phyloP scores from a whole-genome alignment of 371 early-diverging fungal genomes.

The Haplosporangium sp. region DNA sequence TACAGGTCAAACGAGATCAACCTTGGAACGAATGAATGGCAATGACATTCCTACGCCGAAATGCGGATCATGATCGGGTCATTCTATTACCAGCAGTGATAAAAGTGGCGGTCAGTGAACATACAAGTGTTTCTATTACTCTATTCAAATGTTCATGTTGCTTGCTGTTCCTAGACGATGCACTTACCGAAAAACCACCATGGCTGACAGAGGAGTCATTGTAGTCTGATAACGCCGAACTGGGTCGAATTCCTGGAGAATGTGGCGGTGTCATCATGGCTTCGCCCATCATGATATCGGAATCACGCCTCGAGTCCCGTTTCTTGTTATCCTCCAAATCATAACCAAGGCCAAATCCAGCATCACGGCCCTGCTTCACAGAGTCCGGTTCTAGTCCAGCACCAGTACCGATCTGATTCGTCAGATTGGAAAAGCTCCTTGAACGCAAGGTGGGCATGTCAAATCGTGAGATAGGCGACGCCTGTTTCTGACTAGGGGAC shows the following conservation, averaged over 20 bases:
- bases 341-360: constrained; percentile 38
- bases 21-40: no score
- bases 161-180: no score
- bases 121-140: no score
- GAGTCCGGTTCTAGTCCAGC: constrained; percentile 27
- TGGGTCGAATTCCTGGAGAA: constrained; percentile 34
- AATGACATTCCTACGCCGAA: no score
- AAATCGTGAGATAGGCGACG: background rate
- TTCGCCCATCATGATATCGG: constrained; percentile 23
- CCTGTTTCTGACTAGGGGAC: constrained; percentile 8
- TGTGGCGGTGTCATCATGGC: constrained; percentile 40
- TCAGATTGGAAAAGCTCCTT: constrained; percentile 24
- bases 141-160: no score
- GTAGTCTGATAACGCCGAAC: constrained; percentile 22
- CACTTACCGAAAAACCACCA: constrained; percentile 7
- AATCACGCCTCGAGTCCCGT: constrained; percentile 19
- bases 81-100: no score
- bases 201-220: constrained; percentile 12
- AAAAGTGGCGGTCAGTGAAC: no score
- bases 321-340: constrained; percentile 28
- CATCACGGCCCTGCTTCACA: constrained; percentile 32
- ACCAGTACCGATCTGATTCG: constrained; percentile 40
- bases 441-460: constrained; percentile 5
- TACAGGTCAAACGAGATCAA: no score
- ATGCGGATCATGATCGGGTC: no score